Percentiles rank a stretch among this genome's conserved stretches.
Conservation (phyloP, 352 stramenopile genomes). For the Thalassiosira hispida region DNA sequence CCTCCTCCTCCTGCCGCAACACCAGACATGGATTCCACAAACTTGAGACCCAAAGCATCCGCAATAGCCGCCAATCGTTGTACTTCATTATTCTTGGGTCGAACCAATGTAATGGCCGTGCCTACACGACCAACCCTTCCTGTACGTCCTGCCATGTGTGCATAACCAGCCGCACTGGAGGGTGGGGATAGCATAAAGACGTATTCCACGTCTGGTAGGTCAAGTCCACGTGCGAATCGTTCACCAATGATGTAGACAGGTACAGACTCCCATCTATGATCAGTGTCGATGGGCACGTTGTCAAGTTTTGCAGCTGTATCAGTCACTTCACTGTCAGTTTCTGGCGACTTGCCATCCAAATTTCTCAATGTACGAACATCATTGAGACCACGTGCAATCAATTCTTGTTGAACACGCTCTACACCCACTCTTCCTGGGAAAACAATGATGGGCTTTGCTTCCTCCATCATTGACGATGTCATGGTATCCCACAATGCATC, state of each 20-base stretch:
- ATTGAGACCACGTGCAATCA: slow-evolving; percentile 44
- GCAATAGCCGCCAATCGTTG: slow-evolving; percentile 57
- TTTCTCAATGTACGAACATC: slow-evolving; percentile 55
- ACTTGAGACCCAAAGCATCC: slow-evolving; percentile 59
- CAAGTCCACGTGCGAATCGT: slow-evolving; percentile 71
- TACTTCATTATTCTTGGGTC: slow-evolving; percentile 52
- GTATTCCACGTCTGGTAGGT: slow-evolving; percentile 67
- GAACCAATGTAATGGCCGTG: slow-evolving; percentile 55
- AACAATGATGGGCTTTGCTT: slow-evolving; percentile 55
- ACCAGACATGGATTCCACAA: slow-evolving; percentile 27
- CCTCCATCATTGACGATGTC: slow-evolving; percentile 14
- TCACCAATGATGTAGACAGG: slow-evolving; percentile 70
- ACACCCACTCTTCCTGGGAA: slow-evolving; percentile 75
- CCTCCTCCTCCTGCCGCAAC: not conserved
- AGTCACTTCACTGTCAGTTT: not conserved
- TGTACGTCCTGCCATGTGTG: slow-evolving; percentile 73
- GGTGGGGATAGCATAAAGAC: slow-evolving; percentile 62
- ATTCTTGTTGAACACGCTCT: slow-evolving; percentile 43
- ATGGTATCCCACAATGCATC: slow-evolving; percentile 42
- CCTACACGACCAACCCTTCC: slow-evolving; percentile 50
- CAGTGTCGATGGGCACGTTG: not conserved
- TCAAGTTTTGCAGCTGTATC: not conserved
- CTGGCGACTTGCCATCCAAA: slow-evolving; percentile 29
- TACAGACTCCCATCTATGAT: slow-evolving; percentile 32
- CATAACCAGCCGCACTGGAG: slow-evolving; percentile 65